These are phyloP conservation scores for Schoenoplectus triqueter DNA, from an alignment of 202 grass and related monocot genomes.

Conservation along the genomic window DNA sequence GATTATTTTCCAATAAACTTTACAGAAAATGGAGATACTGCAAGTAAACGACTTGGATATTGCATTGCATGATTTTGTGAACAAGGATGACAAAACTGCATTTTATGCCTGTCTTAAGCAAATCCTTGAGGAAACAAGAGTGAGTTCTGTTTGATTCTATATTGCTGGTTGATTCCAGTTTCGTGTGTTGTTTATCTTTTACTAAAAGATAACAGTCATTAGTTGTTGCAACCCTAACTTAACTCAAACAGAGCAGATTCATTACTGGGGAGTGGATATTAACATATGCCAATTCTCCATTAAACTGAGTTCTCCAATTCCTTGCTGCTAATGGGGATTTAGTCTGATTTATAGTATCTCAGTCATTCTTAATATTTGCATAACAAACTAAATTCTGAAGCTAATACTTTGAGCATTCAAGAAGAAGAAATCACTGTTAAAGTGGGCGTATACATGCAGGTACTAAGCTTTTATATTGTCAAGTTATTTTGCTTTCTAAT, in stretches of 20 bases:
- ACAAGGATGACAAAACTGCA: slow-evolving; percentile 89
- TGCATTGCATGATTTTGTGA: slow-evolving; percentile 96
- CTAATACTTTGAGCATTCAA: slow-evolving; percentile 66
- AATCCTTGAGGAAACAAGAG: slow-evolving; percentile 89
- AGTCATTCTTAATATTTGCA: slow-evolving; percentile 45
- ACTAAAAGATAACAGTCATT: background rate
- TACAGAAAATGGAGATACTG: slow-evolving; percentile 99
- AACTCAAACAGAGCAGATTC: slow-evolving; percentile 30
- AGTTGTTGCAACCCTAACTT: background rate
- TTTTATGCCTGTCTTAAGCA: slow-evolving; percentile 87
- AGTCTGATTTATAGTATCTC: slow-evolving; percentile 12
- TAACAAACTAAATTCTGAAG: slow-evolving; percentile 78
- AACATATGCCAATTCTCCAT: background rate
- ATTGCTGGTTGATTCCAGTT: background rate
- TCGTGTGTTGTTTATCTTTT: background rate
- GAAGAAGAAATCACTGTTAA: slow-evolving; percentile 88
- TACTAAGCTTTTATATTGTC: slow-evolving; percentile 36
- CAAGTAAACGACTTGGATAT: slow-evolving; percentile 97
- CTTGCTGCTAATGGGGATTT: background rate
- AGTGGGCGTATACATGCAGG: slow-evolving; percentile 85
- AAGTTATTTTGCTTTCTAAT: slow-evolving; percentile 19
- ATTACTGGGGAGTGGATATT: slow-evolving; percentile 35
- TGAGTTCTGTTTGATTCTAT: slow-evolving; percentile 40
- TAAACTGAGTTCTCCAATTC: background rate
- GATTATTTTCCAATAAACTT: slow-evolving; percentile 28